Evolutionary conservation across 306 rosid genomes (phyloP).

Genomic region (Casuarina equisetifolia): DNA sequence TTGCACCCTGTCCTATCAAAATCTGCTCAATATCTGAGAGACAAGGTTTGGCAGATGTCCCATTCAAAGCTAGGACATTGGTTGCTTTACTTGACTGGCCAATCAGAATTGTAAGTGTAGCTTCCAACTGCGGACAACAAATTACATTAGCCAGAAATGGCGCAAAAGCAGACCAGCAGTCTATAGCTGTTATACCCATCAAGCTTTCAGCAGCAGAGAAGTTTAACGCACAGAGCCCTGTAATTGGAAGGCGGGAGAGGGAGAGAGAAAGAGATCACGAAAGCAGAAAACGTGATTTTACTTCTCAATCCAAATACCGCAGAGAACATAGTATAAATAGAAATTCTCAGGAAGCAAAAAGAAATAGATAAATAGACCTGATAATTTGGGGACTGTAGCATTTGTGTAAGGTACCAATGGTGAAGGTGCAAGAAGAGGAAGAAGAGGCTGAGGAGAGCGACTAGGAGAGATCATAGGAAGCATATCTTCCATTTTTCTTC

Average conservation of each 20-base stretch:
- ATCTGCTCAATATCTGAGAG: conserved; percentile 84
- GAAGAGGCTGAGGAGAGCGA: conserved; percentile 74
- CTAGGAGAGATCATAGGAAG: conserved; percentile 64
- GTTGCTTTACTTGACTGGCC: conserved; percentile 85
- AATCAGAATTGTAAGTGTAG: conserved; percentile 82
- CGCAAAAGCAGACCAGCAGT: conserved; percentile 85
- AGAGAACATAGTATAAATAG: conserved; percentile 17
- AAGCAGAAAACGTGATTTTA: not conserved
- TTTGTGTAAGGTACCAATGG: conserved; percentile 84
- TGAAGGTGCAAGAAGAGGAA: conserved; percentile 95
- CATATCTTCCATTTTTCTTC: conserved; percentile 43
- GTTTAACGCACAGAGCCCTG: conserved; percentile 79
- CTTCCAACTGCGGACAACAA: conserved; percentile 96
- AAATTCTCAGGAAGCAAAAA: conserved; percentile 6
- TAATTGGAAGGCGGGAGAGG: conserved; percentile 10
- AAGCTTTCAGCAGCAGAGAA: conserved; percentile 73
- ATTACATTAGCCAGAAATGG: conserved; percentile 83
- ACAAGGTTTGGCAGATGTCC: conserved; percentile 64
- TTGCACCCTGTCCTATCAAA: conserved; percentile 85
- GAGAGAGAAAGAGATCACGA: conserved; percentile 21
- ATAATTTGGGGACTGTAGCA: conserved; percentile 67
- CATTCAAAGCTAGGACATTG: conserved; percentile 65
- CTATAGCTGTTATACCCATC: conserved; percentile 74
- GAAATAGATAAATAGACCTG: conserved; percentile 49
- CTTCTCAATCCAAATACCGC: conserved; percentile 10